Conservation (phyloP, 257 asterid genomes). For the Solanum clarkiae region DNA sequence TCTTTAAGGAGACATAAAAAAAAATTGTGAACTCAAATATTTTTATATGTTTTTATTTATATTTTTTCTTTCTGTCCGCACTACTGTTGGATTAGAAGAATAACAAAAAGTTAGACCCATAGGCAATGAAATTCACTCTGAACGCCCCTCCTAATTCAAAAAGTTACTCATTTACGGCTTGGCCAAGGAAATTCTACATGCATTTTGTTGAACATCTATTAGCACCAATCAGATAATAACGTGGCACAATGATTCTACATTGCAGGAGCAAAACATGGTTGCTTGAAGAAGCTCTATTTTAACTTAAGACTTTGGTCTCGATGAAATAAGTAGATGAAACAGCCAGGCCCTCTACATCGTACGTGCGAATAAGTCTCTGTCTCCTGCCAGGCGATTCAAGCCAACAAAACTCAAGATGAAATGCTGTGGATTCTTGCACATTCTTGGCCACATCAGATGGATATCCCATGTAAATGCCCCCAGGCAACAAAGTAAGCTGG, state of each 20-base stretch:
- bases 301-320: constrained; percentile 53
- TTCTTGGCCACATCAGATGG: constrained; percentile 69
- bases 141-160: neutral
- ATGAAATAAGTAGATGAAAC: constrained; percentile 76
- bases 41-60: no score
- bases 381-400: constrained; percentile 64
- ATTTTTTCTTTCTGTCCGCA: no score
- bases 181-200: neutral
- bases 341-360: constrained; percentile 72
- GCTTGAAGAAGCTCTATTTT: neutral
- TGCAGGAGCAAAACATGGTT: neutral
- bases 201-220: neutral
- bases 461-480: constrained; percentile 85
- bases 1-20: no score
- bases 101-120: no score
- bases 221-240: neutral
- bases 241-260: neutral
- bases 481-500: constrained; percentile 64
- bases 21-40: no score
- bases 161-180: neutral
- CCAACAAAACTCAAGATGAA: constrained; percentile 91
- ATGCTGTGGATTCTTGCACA: constrained; percentile 68
- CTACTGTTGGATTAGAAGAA: no score
- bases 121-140: neutral
- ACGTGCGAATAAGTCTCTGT: constrained; percentile 80